Base-by-base conservation (phyloP, 1,284 basidiomycete genomes). In the Microstroma glucosiphilum region DNA sequence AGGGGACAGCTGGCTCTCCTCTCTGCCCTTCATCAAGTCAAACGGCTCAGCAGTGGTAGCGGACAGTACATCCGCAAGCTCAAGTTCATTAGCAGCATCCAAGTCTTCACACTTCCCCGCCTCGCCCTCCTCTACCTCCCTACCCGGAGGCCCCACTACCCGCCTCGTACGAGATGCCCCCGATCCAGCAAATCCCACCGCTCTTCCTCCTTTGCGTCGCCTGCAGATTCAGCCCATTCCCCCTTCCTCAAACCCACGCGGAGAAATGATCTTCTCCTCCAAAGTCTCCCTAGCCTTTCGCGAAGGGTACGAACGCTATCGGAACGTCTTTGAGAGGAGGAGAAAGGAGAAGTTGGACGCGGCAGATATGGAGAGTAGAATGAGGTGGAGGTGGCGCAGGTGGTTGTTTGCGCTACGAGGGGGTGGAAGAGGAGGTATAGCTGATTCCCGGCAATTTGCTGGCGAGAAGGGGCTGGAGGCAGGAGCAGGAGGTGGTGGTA, bases 221-320 rank as follows among this genome's bases (percentile, higher is more conserved):
- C 4, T 57, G 6, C 57, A 23, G 21, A 88, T 94, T 65, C 84
- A 89, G 1, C 86, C 89, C 9, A 94, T 96, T 46, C 92, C 93
- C 1, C 92, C 92, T 0, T 84, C 90, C 6, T 83, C 82, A 42
- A 96, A 94, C 80, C 92, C 93, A 2, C 87, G 93, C 13, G 94
- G 96, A 55, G 94, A 98, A 76, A 86, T 98, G 66, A 93, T 98
- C 67, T 96, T 98, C 80, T 92, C 90, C 13, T 90, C 88, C 13
- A 86, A 89, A 55, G 90, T 98, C 40, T 88, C 90, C 66, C 84
- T 85, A 51, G 78, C 81, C 11, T 98, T 98, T 79, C 84, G 90
- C 26, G 92, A 96, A 61, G 86, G 89, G 0, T 98, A 98, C 81
- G 92, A 96, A 80, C 85, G 90, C 15, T 94, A 97, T 79, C 85